Conservation (phyloP, 257 asterid species). For the Gynochthodes officinalis region DNA sequence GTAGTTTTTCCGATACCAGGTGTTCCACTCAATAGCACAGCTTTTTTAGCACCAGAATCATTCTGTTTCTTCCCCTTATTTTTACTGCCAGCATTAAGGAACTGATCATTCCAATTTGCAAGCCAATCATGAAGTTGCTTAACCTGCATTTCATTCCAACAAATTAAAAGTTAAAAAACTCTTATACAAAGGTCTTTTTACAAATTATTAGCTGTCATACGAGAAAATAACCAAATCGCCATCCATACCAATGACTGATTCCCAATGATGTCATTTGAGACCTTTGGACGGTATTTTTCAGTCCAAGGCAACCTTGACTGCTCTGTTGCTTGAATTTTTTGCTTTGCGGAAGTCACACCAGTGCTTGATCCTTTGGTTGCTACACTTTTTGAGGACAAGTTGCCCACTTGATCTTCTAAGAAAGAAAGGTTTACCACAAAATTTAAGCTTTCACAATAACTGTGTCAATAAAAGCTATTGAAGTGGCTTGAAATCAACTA, state of each 20-base stretch:
- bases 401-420: conserved; percentile 36
- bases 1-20: conserved; percentile 99
- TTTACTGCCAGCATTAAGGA: conserved; percentile 55
- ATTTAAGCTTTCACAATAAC: neutral
- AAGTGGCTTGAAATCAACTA: neutral
- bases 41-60: conserved; percentile 84
- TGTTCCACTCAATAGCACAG: conserved; percentile 86
- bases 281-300: conserved; percentile 83
- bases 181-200: conserved; percentile 8
- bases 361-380: conserved; percentile 43
- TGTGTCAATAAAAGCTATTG: conserved; percentile 4
- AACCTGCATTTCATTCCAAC: conserved; percentile 53
- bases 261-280: conserved; percentile 75
- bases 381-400: conserved; percentile 23
- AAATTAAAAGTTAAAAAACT: conserved; percentile 6
- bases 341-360: conserved; percentile 39
- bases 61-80: conserved; percentile 81
- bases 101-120: conserved; percentile 65
- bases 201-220: conserved; percentile 13
- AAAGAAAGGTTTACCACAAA: conserved; percentile 8
- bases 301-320: conserved; percentile 71
- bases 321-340: conserved; percentile 35
- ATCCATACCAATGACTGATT: conserved; percentile 80
- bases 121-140: conserved; percentile 98
- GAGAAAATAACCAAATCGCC: conserved; percentile 19